phyloP scores from a whole-genome alignment of 2,329 filamentous ascomycete genomes.

The Setomelanomma holmii region DNA sequence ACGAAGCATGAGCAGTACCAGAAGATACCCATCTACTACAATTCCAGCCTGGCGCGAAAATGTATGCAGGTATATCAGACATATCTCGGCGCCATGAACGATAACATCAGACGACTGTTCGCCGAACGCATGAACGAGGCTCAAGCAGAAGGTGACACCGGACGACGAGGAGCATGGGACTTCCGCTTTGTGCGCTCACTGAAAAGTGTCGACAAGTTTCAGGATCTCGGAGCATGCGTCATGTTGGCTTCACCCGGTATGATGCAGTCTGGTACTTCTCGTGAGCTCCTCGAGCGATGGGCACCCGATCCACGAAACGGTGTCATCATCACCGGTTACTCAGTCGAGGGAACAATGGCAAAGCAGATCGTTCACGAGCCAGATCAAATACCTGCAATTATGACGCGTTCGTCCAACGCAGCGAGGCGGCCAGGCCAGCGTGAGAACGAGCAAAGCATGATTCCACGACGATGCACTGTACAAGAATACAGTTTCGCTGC shows the following conservation, averaged over 20 bases:
- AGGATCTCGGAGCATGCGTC: constrained; percentile 93
- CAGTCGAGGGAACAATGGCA: constrained; percentile 97
- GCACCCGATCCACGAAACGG: constrained; percentile 95
- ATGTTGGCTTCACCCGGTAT: constrained; percentile 98
- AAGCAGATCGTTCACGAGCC: constrained; percentile 95
- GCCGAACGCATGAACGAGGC: constrained; percentile 90
- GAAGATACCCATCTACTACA: constrained; percentile 95
- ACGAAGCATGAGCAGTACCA: constrained; percentile 85
- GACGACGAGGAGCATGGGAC: constrained; percentile 89
- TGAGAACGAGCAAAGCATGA: constrained; percentile 87
- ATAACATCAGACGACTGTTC: constrained; percentile 97
- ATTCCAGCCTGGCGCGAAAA: constrained; percentile 90
- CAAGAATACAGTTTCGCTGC: constrained; percentile 96
- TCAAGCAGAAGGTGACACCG: constrained; percentile 77
- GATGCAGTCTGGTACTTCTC: constrained; percentile 94
- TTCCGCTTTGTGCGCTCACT: constrained; percentile 93
- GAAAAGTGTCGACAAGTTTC: constrained; percentile 92
- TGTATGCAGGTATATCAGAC: constrained; percentile 99
- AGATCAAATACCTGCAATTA: constrained; percentile 92
- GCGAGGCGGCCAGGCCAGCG: constrained; percentile 68
- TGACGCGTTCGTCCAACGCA: constrained; percentile 63
- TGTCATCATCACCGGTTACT: constrained; percentile 98
- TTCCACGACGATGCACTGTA: constrained; percentile 89
- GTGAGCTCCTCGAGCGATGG: constrained; percentile 93
- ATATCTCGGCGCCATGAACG: constrained; percentile 98